These are phyloP conservation scores for Sugiyamaella mastotermitis DNA, from an alignment of 805 yeast species.

Conservation along the genomic window DNA sequence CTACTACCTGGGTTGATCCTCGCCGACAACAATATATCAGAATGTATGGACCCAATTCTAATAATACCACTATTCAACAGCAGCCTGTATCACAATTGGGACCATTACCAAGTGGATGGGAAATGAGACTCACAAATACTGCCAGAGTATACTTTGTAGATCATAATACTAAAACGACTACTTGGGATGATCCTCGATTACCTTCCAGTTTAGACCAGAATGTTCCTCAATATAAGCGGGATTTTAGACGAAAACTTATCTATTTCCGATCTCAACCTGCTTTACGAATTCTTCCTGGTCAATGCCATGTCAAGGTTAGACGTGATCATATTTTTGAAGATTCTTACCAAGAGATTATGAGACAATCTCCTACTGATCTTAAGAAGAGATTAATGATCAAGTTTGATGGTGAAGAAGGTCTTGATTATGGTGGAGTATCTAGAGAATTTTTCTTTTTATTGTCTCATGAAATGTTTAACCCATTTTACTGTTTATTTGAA, in stretches of 20 bases:
- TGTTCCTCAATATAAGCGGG: slow-evolving; percentile 99
- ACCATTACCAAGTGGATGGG: slow-evolving; percentile 99
- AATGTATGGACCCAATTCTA: slow-evolving; percentile 72
- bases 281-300: slow-evolving; percentile 93
- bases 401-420: slow-evolving; percentile 98
- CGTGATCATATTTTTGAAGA: slow-evolving; percentile 96
- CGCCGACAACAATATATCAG: slow-evolving; percentile 97
- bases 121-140: slow-evolving; percentile 97
- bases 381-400: slow-evolving; percentile 97
- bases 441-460: slow-evolving; percentile 94
- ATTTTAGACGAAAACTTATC: slow-evolving; percentile 93
- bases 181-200: slow-evolving; percentile 99
- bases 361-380: slow-evolving; percentile 97
- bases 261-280: slow-evolving; percentile 99
- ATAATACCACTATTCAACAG: slow-evolving; percentile 84
- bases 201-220: slow-evolving; percentile 97
- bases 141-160: slow-evolving; percentile 98
- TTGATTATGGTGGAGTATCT: slow-evolving; percentile 99
- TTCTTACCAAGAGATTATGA: slow-evolving; percentile 96
- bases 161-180: slow-evolving; percentile 97
- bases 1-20: slow-evolving; percentile 99
- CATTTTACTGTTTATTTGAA: slow-evolving; percentile 94
- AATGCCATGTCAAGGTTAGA: slow-evolving; percentile 96
- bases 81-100: slow-evolving; percentile 98
- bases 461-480: slow-evolving; percentile 98